A percentile compares a stretch with the other conserved stretches of the same genome.
These are phyloP conservation scores for Phoma herbarum DNA, from an alignment of 2,329 filamentous ascomycete species.

Conservation along the genomic window DNA sequence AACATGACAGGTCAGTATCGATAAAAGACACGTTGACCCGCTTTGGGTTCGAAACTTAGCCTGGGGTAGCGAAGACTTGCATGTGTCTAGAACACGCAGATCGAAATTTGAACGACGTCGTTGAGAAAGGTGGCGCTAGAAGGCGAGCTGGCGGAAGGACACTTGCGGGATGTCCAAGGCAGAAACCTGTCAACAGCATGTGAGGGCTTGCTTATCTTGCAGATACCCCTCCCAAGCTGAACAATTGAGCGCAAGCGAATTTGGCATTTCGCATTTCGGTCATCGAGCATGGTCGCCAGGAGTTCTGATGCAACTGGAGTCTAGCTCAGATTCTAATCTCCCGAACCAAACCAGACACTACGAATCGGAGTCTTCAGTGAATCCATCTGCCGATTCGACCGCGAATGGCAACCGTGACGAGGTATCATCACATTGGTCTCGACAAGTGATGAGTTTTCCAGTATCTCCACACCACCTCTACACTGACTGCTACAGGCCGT, in stretches of 20 bases:
- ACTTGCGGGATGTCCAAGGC: conserved; percentile 1
- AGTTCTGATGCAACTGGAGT: not conserved
- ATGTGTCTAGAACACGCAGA: conserved; percentile 22
- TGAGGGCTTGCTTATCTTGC: conserved; percentile 10
- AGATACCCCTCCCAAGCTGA: not conserved
- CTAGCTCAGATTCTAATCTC: not conserved
- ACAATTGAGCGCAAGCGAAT: not conserved
- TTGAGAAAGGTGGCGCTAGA: conserved; percentile 17
- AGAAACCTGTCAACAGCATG: conserved; percentile 9
- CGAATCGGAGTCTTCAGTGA: not conserved
- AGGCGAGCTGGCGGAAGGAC: conserved; percentile 10
- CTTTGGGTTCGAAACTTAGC: conserved; percentile 18
- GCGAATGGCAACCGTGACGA: conserved; percentile 9
- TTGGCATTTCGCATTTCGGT: not conserved
- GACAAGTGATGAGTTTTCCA: not conserved
- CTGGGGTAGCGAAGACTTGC: conserved; percentile 15
- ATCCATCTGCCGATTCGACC: conserved; percentile 4
- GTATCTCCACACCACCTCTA: conserved; percentile 14
- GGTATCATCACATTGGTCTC: not conserved
- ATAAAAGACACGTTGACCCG: conserved; percentile 16
- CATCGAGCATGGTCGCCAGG: not conserved
- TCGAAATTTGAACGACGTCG: conserved; percentile 15
- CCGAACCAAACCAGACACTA: not conserved
- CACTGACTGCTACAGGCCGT: conserved; percentile 4
- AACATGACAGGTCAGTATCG: conserved; percentile 18